Percentiles rank a stretch among this genome's conserved stretches.
phyloP scores from a whole-genome alignment of 1,284 basidiomycete genomes.

The Ustilago shanxiensis region DNA sequence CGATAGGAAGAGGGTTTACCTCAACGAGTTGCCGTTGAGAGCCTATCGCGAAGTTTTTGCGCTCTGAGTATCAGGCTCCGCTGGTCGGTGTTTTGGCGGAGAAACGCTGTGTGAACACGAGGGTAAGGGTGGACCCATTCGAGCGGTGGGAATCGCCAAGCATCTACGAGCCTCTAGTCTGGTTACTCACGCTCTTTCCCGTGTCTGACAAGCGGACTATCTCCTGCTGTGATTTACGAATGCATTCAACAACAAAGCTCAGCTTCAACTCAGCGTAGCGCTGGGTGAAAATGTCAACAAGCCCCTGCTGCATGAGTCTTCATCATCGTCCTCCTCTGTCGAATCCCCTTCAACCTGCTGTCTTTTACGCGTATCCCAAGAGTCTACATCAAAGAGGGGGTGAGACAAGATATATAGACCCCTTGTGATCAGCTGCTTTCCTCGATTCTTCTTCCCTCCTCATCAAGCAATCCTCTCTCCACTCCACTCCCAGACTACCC shows the following conservation, averaged over 20 bases:
- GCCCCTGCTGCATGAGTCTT: no score
- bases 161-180: background rate
- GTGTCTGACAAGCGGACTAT: conserved; percentile 9
- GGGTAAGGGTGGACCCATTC: background rate
- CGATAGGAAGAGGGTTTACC: no score
- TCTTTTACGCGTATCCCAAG: no score
- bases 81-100: conserved; percentile 19
- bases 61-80: background rate
- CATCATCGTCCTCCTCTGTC: no score
- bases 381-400: background rate
- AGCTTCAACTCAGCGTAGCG: background rate
- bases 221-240: background rate
- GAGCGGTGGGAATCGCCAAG: conserved; percentile 2
- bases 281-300: background rate
- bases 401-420: conserved; percentile 30
- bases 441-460: conserved; percentile 4
- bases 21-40: background rate
- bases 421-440: conserved; percentile 1
- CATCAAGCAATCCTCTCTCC: conserved; percentile 35
- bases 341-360: no score
- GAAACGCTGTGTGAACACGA: background rate
- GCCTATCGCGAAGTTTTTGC: background rate
- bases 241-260: background rate
- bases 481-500: conserved; percentile 16
- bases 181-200: conserved; percentile 10